Evolutionary conservation across 2,329 filamentous ascomycete genomes (phyloP).

Genomic region (Pseudomassariella vexata): DNA sequence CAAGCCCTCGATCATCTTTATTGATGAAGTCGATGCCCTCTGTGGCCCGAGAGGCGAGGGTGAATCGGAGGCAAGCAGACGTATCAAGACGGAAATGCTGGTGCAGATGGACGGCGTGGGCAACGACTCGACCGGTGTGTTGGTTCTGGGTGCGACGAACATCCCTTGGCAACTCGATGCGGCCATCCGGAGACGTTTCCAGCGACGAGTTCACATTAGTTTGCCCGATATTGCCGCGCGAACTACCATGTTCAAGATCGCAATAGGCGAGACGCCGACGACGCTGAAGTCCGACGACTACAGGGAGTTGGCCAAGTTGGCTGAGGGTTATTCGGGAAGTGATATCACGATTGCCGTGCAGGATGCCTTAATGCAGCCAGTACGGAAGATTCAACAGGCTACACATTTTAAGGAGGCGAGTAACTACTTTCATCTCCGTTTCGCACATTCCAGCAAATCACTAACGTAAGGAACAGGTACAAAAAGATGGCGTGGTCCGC

Average conservation of each 20-base stretch:
- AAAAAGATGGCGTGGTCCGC: slow-evolving; percentile 60
- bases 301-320: slow-evolving; percentile 70
- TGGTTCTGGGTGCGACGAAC: slow-evolving; percentile 94
- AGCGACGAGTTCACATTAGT: slow-evolving; percentile 91
- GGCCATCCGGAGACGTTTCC: slow-evolving; percentile 92
- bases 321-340: slow-evolving; percentile 91
- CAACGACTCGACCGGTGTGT: slow-evolving; percentile 86
- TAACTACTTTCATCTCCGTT: slow-evolving; percentile 5
- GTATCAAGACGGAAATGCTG: slow-evolving; percentile 97
- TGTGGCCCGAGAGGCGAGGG: slow-evolving; percentile 90
- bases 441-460: no score
- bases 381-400: slow-evolving; percentile 92
- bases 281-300: slow-evolving; percentile 74
- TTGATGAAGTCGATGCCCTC: slow-evolving; percentile 94
- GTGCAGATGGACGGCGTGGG: slow-evolving; percentile 99
- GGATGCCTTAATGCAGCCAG: slow-evolving; percentile 93
- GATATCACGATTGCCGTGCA: slow-evolving; percentile 96
- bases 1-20: slow-evolving; percentile 97
- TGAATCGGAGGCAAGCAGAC: slow-evolving; percentile 92
- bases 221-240: slow-evolving; percentile 82
- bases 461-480: slow-evolving; percentile 50
- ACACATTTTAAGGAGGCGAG: slow-evolving; percentile 93
- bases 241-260: slow-evolving; percentile 91
- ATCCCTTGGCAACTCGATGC: slow-evolving; percentile 98
- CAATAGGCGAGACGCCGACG: slow-evolving; percentile 89